Evolutionary conservation across 148 eudicot species (phyloP), one percentile per base, ranked within the genome.

Genomic region (Amaranthus hypochondriacus): DNA sequence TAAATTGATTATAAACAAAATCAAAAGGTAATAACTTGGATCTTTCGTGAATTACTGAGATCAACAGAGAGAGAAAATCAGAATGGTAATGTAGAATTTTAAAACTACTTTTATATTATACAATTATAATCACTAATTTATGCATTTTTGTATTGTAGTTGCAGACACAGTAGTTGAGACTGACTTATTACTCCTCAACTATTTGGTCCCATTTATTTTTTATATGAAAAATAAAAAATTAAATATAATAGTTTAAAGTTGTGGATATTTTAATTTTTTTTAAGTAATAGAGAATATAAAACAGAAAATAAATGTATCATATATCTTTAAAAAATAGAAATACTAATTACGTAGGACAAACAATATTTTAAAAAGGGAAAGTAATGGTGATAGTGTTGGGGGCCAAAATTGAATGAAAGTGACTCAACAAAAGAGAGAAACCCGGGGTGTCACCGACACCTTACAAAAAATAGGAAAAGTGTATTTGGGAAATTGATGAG

Each of bases 371-470:
- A 28, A 0, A 28, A 28, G 39, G 39, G 39, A 28, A 28, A 28
- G 2, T 28, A 28, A 28, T 28, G 39, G 39, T 28, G 39, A 28
- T 28, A 28, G 39, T 28, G 39, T 28, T 28, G 68, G 68, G 49
- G 18, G 9, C 57, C 57, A 13, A 55, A 50, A 14, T 62, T 42
- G 11, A 62, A 62, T 51, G 60, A 76, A 76, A 76, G 68, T 68
- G 73, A 75, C 48, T 28, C 21, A 66, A 46, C 8, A 66, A 74
- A 74, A 56, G 77, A 42, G n/a, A 44, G 56, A 57, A 67, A 68
- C 13, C 56, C 50, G 48, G 73, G 78, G 66, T 60, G 78, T 76
- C 78, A 76, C 78, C 78, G 78, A 76, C 78, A 76, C 42, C 46
- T 48, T 56, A 10, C 48, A 56, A 69, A 28, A 28, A 28, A 28